Base-by-base conservation (phyloP, 2,329 filamentous ascomycete genomes). In the Apiospora kogelbergensis region DNA sequence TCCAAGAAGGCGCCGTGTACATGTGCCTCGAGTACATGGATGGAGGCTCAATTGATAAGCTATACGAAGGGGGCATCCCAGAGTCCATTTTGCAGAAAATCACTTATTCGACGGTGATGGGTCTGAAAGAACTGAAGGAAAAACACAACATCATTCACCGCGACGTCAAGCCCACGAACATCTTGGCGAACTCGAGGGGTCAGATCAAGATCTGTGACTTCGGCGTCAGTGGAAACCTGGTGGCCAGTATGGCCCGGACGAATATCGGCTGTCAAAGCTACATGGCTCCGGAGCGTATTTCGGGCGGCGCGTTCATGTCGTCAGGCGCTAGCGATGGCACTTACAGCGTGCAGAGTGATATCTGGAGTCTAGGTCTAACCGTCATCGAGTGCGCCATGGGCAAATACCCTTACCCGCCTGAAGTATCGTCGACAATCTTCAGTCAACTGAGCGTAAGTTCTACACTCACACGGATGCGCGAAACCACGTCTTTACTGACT, bases 21-120 rank as follows among this genome's bases (percentile, higher is more conserved):
- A 98, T 99, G 80, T 99, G 96, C 82, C 97, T 99, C 80, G 96
- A 99, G 81, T 97, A 94, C 81, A 99, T 99, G 96, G 95, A 99
- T 78, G 96, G 96, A 63, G 96, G 96, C 9, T 98, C 95, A 45
- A 95, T 98, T 77, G 96, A 99, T 84, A 98, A 98, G 80, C 83
- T 99, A 15, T 99, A 99, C 79, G 88, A 88, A 13, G 93, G 95
- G 70, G 96, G 96, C 60, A 91, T 99, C 11, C 94, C 96, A 0
- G 96, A 99, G 79, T 89, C 88, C 53, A 91, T 99, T 0, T 83
- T 99, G 66, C 90, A 91, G 68, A 98, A 98, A 79, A 96, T 99
- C 72, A 94, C 95, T 0, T 89, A 96, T 72, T 91, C 93, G 24
- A 98, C 96, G 0, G 90, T 96, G 7, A 93, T 95, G 87, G 96